These are phyloP conservation scores for Microdochium trichocladiopsis DNA, from an alignment of 2,329 filamentous ascomycete genomes.

Conservation along the genomic window DNA sequence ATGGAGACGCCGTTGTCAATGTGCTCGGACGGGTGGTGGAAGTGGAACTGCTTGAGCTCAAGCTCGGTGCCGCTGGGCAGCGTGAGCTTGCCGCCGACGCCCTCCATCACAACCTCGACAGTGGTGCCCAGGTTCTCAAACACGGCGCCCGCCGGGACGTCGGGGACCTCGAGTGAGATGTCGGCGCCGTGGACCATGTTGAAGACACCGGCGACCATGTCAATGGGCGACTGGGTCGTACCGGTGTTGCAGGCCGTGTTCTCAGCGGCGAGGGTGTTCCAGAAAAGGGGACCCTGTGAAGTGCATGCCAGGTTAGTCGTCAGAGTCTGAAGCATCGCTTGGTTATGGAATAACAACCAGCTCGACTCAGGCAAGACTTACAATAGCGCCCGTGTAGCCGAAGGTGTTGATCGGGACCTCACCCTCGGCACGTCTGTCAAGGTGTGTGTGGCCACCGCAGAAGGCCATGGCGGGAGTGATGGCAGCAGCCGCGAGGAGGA, in stretches of 20 bases:
- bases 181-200: constrained; percentile 20
- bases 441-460: constrained; percentile 20
- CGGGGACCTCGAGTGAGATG: constrained; percentile 31
- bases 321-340: not conserved
- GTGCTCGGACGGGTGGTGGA: constrained; percentile 43
- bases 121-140: constrained; percentile 54
- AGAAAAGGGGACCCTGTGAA: constrained; percentile 22
- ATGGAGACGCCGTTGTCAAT: constrained; percentile 34
- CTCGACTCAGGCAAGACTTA: too few relatives aligned
- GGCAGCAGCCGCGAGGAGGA: constrained; percentile 15
- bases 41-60: constrained; percentile 39
- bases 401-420: constrained; percentile 23
- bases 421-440: constrained; percentile 18
- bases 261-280: constrained; percentile 23
- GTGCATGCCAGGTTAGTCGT: not conserved
- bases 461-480: constrained; percentile 17
- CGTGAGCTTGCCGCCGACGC: constrained; percentile 25
- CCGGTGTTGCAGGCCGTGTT: constrained; percentile 45
- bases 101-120: constrained; percentile 46
- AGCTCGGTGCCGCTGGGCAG: constrained; percentile 25
- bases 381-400: constrained; percentile 16
- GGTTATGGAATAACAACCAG: too few relatives aligned
- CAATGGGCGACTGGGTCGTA: constrained; percentile 50
- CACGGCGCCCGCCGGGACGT: constrained; percentile 30
- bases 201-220: constrained; percentile 33